phyloP scores from a whole-genome alignment of 495 filamentous ascomycete species.

The Ascobolus immersus region DNA sequence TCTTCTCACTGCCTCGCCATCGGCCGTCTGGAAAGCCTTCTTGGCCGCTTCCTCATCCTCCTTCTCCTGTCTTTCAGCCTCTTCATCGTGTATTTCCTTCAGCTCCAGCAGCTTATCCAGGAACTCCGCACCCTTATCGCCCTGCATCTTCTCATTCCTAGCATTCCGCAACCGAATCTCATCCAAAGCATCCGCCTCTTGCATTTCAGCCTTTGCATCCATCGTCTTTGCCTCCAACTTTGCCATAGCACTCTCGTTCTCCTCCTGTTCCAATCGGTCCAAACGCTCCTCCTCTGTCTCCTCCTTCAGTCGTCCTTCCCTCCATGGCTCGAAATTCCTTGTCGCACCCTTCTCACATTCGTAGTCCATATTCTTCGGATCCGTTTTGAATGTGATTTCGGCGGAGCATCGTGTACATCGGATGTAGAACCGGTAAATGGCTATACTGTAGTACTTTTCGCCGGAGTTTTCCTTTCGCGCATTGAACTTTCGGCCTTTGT shows the following conservation, averaged over 20 bases:
- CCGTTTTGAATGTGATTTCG: conserved; percentile 86
- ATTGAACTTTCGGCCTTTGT: conserved; percentile 92
- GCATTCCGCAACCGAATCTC: conserved; percentile 86
- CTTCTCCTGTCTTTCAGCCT: conserved; percentile 37
- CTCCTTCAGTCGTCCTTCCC: conserved; percentile 28
- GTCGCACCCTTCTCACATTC: conserved; percentile 64
- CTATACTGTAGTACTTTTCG: conserved; percentile 70
- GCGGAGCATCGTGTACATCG: conserved; percentile 69
- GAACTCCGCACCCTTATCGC: conserved; percentile 35
- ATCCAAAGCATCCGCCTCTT: conserved; percentile 82
- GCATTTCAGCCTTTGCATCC: conserved; percentile 94
- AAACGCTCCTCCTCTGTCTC: conserved; percentile 77
- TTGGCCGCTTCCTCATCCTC: conserved; percentile 73
- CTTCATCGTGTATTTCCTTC: conserved; percentile 27
- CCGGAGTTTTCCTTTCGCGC: conserved; percentile 84
- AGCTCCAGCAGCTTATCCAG: conserved; percentile 24
- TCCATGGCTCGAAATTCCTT: conserved; percentile 85
- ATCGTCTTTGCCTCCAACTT: conserved; percentile 59
- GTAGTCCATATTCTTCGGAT: conserved; percentile 89
- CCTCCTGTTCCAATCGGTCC: conserved; percentile 57
- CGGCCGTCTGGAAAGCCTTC: conserved; percentile 44
- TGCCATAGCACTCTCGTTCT: conserved; percentile 46
- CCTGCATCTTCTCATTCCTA: conserved; percentile 39
- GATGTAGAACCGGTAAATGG: conserved; percentile 87
- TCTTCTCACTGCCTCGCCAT: conserved; percentile 20